These are phyloP conservation scores for Daldinia sp. DNA, from an alignment of 2,329 filamentous ascomycete genomes.

Conservation along the genomic window DNA sequence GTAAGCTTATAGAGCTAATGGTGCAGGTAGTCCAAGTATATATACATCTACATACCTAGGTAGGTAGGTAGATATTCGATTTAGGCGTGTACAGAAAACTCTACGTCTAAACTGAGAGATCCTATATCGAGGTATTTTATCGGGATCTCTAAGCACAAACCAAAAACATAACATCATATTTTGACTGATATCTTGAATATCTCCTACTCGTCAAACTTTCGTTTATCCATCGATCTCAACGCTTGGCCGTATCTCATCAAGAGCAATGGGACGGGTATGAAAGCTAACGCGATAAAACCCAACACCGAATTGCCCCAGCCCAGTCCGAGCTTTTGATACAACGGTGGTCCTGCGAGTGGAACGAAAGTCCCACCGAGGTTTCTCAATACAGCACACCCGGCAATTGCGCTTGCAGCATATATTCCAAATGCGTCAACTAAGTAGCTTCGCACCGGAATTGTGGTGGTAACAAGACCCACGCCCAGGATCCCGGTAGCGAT, in stretches of 20 bases:
- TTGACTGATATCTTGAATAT: background rate
- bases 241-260: slow-evolving; percentile 40
- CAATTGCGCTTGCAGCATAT: slow-evolving; percentile 24
- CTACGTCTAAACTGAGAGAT: background rate
- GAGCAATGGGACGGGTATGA: slow-evolving; percentile 27
- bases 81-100: background rate
- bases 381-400: slow-evolving; percentile 55
- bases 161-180: background rate
- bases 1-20: background rate
- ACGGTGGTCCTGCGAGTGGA: slow-evolving; percentile 60
- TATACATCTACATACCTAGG: background rate
- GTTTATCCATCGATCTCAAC: slow-evolving; percentile 46
- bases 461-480: slow-evolving; percentile 15
- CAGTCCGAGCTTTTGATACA: slow-evolving; percentile 42
- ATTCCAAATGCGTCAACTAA: slow-evolving; percentile 23
- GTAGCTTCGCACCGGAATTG: slow-evolving; percentile 20
- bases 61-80: background rate
- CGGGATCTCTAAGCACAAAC: background rate
- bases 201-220: slow-evolving; percentile 7
- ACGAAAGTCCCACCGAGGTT: slow-evolving; percentile 55
- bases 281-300: slow-evolving; percentile 28
- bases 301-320: slow-evolving; percentile 34
- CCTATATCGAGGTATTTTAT: background rate
- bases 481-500: slow-evolving; percentile 21
- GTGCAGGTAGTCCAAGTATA: background rate